Conservation (phyloP, 1,284 basidiomycete genomes). For the Porodaedalea pini region DNA sequence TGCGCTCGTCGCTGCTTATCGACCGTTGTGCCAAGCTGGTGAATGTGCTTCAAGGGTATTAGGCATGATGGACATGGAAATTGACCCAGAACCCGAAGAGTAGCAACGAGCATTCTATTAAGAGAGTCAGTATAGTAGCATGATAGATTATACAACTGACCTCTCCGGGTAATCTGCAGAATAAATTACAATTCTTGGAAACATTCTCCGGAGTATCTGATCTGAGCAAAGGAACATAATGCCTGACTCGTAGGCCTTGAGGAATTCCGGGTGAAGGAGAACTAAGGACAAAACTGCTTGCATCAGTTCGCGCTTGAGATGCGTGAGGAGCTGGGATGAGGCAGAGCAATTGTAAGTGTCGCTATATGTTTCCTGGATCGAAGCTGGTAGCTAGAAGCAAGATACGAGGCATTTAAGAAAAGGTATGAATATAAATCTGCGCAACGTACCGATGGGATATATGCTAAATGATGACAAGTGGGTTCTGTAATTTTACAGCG, state of each 20-base stretch:
- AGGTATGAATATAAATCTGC: constrained; percentile 6
- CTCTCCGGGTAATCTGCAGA: constrained; percentile 42
- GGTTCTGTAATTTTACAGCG: constrained; percentile 23
- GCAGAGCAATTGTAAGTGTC: not conserved
- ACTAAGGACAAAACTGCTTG: constrained; percentile 31
- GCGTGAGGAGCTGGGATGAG: constrained; percentile 25
- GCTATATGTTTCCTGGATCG: constrained; percentile 19
- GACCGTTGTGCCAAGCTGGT: constrained; percentile 24
- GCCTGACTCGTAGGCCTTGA: constrained; percentile 32
- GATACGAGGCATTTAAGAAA: not conserved
- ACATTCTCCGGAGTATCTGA: constrained; percentile 30
- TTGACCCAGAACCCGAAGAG: constrained; percentile 27
- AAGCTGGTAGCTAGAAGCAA: constrained; percentile 26
- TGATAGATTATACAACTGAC: constrained; percentile 25
- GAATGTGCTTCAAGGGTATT: constrained; percentile 23
- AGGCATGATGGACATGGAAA: constrained; percentile 31
- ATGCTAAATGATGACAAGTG: constrained; percentile 24
- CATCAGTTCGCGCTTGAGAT: constrained; percentile 33
- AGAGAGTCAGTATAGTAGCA: not conserved
- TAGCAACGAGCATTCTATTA: constrained; percentile 30
- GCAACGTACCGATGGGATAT: constrained; percentile 22
- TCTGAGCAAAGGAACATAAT: constrained; percentile 31
- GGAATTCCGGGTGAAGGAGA: constrained; percentile 27
- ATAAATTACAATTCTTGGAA: constrained; percentile 35
- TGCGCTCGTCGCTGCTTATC: constrained; percentile 21